These are phyloP conservation scores for Serendipita vermifera DNA, from an alignment of 768 basidiomycete species.

Conservation along the genomic window DNA sequence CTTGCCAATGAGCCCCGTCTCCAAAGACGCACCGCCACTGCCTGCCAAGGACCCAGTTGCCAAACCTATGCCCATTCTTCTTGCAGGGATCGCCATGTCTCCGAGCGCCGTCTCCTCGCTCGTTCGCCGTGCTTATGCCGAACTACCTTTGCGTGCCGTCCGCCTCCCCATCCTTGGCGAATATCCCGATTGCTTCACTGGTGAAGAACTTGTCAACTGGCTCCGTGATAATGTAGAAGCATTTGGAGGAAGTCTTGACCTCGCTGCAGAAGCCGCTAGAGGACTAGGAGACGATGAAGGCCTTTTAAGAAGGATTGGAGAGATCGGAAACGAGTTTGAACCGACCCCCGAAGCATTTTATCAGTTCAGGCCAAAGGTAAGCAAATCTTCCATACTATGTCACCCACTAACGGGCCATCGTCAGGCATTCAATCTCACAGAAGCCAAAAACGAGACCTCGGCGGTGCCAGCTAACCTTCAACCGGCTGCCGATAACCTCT, in stretches of 20 bases:
- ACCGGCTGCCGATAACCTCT: constrained; percentile 40
- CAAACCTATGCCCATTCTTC: constrained; percentile 41
- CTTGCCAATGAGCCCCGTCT: constrained; percentile 19
- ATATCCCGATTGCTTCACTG: constrained; percentile 75
- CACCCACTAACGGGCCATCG: not conserved
- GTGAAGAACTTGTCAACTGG: constrained; percentile 83
- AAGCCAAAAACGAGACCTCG: constrained; percentile 24
- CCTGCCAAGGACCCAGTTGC: constrained; percentile 27
- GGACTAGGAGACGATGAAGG: constrained; percentile 51
- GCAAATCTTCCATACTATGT: constrained; percentile 13
- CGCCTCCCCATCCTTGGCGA: constrained; percentile 72
- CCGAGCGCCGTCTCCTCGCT: constrained; percentile 54
- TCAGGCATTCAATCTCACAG: constrained; percentile 49
- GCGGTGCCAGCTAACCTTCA: constrained; percentile 18
- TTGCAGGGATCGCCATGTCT: constrained; percentile 62
- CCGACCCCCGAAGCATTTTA: constrained; percentile 67
- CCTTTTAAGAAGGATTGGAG: constrained; percentile 59
- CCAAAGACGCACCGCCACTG: constrained; percentile 27
- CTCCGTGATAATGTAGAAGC: constrained; percentile 62
- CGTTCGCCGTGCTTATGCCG: constrained; percentile 54
- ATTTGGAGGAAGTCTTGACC: constrained; percentile 64
- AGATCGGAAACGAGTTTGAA: constrained; percentile 61
- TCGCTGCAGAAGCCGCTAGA: constrained; percentile 60
- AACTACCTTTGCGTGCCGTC: constrained; percentile 57
- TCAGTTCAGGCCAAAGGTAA: constrained; percentile 70